Conservation (phyloP, 495 filamentous ascomycete genomes). For the Chaetomium cochliodes region DNA sequence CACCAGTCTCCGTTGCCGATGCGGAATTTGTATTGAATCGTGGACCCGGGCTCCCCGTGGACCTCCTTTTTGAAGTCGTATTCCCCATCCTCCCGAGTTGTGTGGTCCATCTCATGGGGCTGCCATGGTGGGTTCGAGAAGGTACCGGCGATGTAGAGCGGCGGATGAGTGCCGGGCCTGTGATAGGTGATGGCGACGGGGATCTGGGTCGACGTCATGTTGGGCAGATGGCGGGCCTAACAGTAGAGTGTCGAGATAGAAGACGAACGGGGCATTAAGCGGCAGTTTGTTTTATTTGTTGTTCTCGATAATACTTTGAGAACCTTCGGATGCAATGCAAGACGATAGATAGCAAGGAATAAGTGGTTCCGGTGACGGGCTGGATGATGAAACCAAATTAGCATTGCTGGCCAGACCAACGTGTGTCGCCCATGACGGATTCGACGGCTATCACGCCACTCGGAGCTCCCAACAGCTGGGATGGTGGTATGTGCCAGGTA, state of each 20-base stretch:
- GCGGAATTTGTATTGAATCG: slow-evolving; percentile 70
- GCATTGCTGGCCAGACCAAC: neutral
- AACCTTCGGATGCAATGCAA: neutral
- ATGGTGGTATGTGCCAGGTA: neutral
- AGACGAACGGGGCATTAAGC: neutral
- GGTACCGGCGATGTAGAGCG: slow-evolving; percentile 64
- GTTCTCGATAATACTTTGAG: neutral
- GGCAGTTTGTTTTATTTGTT: neutral
- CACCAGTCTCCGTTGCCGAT: slow-evolving; percentile 63
- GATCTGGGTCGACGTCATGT: slow-evolving; percentile 42
- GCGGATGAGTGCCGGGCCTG: slow-evolving; percentile 56
- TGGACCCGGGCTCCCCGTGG: slow-evolving; percentile 43
- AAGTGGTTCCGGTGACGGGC: too few relatives aligned
- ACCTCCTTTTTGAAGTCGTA: slow-evolving; percentile 50
- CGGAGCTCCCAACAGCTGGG: neutral
- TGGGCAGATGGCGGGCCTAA: slow-evolving; percentile 8
- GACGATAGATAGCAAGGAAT: neutral
- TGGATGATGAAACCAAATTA: neutral
- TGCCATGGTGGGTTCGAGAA: slow-evolving; percentile 66
- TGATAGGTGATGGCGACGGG: slow-evolving; percentile 57
- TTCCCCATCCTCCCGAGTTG: slow-evolving; percentile 43
- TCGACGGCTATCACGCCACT: neutral
- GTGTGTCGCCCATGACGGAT: neutral
- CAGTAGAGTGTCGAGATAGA: neutral
- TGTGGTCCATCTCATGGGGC: slow-evolving; percentile 57